Conservation (phyloP, 352 stramenopile species). For the Phytopythium vexans region DNA sequence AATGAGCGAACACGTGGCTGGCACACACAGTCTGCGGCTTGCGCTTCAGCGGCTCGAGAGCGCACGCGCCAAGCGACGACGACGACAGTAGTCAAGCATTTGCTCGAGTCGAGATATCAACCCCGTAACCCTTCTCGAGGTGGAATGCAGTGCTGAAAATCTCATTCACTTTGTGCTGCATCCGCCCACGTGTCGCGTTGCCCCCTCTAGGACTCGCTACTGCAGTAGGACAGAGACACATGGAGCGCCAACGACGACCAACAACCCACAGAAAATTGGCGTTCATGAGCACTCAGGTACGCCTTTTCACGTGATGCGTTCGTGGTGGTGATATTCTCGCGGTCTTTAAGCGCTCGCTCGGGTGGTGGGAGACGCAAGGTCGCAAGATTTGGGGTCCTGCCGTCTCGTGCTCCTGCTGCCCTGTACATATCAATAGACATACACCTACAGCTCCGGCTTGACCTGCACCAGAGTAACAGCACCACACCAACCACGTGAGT, state of each 20-base stretch:
- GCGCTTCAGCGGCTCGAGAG: slow-evolving; percentile 38
- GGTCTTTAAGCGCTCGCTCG: slow-evolving; percentile 23
- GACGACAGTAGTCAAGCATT: slow-evolving; percentile 3
- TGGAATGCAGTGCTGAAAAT: no score
- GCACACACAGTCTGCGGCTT: slow-evolving; percentile 18
- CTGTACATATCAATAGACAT: slow-evolving; percentile 15
- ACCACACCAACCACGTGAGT: slow-evolving; percentile 7
- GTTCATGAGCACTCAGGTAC: no score
- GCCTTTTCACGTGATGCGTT: no score
- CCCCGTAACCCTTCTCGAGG: no score
- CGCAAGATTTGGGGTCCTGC: neutral
- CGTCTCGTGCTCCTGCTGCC: neutral
- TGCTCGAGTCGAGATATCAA: no score
- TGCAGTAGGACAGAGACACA: no score
- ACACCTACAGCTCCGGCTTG: slow-evolving; percentile 21
- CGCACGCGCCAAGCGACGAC: slow-evolving; percentile 43
- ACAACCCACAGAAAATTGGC: no score
- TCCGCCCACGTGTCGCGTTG: no score
- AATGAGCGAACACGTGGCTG: slow-evolving; percentile 7
- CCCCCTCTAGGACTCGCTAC: no score
- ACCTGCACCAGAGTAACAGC: slow-evolving; percentile 1
- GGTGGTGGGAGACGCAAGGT: neutral
- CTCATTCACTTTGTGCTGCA: no score
- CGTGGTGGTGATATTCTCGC: neutral
- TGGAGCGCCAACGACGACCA: no score